A percentile compares a stretch with the other conserved stretches of the same genome.
Evolutionary conservation across 2,329 filamentous ascomycete genomes (phyloP).

Genomic region (Sphaceloma murrayae): DNA sequence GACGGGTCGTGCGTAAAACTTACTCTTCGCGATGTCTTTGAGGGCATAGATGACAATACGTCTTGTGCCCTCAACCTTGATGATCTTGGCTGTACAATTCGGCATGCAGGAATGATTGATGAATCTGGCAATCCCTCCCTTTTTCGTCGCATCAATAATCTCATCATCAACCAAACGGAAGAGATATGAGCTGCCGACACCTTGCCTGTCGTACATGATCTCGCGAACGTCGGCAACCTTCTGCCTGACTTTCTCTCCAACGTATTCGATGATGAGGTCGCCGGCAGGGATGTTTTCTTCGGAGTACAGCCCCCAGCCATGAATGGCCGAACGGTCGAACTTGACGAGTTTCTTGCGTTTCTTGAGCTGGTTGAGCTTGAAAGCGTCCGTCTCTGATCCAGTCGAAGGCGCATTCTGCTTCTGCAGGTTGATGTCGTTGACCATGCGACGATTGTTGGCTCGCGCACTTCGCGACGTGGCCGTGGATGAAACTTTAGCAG

Average conservation of each 20-base stretch:
- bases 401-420: constrained; percentile 64
- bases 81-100: constrained; percentile 98
- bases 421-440: constrained; percentile 90
- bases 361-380: constrained; percentile 98
- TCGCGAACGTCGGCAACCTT: constrained; percentile 96
- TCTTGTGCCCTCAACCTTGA: constrained; percentile 96
- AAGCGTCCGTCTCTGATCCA: constrained; percentile 66
- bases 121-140: constrained; percentile 93
- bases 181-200: constrained; percentile 92
- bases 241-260: constrained; percentile 93
- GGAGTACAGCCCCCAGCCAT: constrained; percentile 97
- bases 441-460: constrained; percentile 87
- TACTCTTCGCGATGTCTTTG: constrained; percentile 89
- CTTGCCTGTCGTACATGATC: constrained; percentile 83
- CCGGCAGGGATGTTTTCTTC: constrained; percentile 96
- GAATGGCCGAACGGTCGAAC: constrained; percentile 93
- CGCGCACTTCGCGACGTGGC: constrained; percentile 88
- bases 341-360: constrained; percentile 99
- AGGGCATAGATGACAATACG: constrained; percentile 98
- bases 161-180: constrained; percentile 98
- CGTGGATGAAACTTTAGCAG: constrained; percentile 73
- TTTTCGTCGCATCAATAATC: constrained; percentile 96
- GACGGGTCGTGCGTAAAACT: too few species aligned
- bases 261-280: constrained; percentile 99
- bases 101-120: constrained; percentile 98